phyloP scores from a whole-genome alignment of 179 eudicot species.

The Gypsophila paniculata region DNA sequence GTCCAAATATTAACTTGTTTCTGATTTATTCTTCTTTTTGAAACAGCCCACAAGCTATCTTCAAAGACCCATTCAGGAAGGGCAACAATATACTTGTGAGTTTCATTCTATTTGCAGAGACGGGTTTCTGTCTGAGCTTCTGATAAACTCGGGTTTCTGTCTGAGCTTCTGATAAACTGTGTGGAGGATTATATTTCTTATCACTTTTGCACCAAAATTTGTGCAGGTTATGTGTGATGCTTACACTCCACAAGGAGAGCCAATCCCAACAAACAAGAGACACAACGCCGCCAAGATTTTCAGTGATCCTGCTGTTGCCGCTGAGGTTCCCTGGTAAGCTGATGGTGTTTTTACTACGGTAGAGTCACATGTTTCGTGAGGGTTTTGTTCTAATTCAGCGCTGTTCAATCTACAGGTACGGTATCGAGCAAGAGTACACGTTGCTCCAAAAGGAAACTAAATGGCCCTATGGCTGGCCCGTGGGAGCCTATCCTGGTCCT shows the following conservation, averaged over 20 bases:
- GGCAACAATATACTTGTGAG: conserved; percentile 83
- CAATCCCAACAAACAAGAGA: conserved; percentile 93
- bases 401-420: conserved; percentile 51
- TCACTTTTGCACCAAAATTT: background rate
- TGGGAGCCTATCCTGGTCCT: conserved; percentile 91
- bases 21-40: conserved; percentile 1
- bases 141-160: too few species aligned
- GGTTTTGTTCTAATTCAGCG: background rate
- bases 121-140: background rate
- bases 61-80: conserved; percentile 94
- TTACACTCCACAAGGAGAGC: conserved; percentile 90
- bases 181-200: background rate
- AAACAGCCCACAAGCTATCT: conserved; percentile 91
- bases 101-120: background rate
- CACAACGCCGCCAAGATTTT: conserved; percentile 65
- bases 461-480: conserved; percentile 97
- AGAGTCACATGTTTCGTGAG: background rate
- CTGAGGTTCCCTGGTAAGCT: conserved; percentile 74
- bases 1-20: conserved; percentile 4
- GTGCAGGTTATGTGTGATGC: conserved; percentile 82
- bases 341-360: background rate
- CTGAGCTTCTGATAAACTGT: background rate
- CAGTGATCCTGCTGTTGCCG: conserved; percentile 65
- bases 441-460: conserved; percentile 70
- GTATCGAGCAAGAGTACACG: conserved; percentile 94